Base-by-base conservation (phyloP, 192 early-diverging fungal species). In the Coemansia sp. region DNA sequence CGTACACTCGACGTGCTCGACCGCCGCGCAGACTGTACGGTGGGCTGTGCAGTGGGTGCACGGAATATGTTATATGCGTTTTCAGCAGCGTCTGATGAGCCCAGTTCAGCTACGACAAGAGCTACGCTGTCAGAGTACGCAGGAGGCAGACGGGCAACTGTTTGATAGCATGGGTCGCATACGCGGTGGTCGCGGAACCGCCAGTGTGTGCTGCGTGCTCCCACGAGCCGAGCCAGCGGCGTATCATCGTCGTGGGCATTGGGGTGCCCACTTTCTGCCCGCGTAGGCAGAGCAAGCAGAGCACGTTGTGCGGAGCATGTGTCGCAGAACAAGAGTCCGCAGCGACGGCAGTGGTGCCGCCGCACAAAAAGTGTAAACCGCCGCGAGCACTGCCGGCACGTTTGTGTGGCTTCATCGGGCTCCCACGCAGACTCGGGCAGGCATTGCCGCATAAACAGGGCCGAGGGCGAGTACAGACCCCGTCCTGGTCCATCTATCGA, bases 301-400 rank as follows among this genome's bases (percentile, higher is more conserved):
- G 83, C 67, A 29, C 88, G 83, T 29, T 81, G 63, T 6, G 84
- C 83, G 4, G 89, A 90, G 74, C 93, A 96, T 17, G 67, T 74
- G 66, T 91, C 91, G 72, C 94, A 96, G 31, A 92, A 90, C 51
- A 96, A 80, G 27, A 85, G 75, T 6, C 94, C 94, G 84, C 94
- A 96, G 23, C 91, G 90, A 51, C 95, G 85, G 72, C 95, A 97
- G 73, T 97, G 95, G 67, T 96, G 95, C 55, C 93, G 84, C 54
- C 95, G 76, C 38, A 90, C 57, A 55, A 88, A 91, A 19, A 97
- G 64, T 0, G 85, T 85, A 71, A 97, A 97, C 14, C 84, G 82
- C 19, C 78, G 68, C 8, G 65, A 68, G 65, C 94, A 96, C 22
- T 82, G 74, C 23, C 84, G 81, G 72, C 95, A 97, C 2, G 83